Percentiles rank a stretch among this genome's conserved stretches.
Conservation (phyloP, 208 protist genomes). For the Acanthamoeba royreba region DNA sequence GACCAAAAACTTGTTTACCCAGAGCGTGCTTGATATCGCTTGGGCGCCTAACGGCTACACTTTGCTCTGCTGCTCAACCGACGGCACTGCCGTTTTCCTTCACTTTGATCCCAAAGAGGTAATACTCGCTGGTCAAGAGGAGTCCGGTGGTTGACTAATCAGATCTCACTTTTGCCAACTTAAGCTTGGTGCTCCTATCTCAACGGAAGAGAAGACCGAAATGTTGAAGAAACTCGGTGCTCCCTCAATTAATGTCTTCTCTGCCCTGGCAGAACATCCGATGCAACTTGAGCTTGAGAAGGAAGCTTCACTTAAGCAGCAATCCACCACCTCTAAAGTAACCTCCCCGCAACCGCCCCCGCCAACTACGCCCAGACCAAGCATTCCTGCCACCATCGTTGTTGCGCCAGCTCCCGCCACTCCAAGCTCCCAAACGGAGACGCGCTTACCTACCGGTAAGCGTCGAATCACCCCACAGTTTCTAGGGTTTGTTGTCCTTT, state of each 20-base stretch:
- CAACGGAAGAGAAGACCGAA: neutral
- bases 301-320: neutral
- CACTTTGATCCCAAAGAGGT: neutral
- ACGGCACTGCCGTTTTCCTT: slow-evolving; percentile 50
- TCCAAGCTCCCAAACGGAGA: neutral
- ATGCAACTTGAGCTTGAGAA: neutral
- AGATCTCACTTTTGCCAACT: too few relatives aligned
- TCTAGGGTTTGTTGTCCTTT: neutral
- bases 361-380: neutral
- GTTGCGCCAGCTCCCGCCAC: neutral
- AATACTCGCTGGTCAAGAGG: neutral
- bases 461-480: slow-evolving; percentile 24
- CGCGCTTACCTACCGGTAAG: neutral
- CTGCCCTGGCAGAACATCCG: neutral
- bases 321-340: neutral
- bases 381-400: neutral
- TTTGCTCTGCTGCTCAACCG: slow-evolving; percentile 49
- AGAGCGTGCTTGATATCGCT: slow-evolving; percentile 52
- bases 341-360: neutral
- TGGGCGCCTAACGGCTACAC: slow-evolving; percentile 52
- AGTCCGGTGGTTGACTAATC: too few relatives aligned
- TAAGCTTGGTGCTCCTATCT: neutral
- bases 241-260: neutral
- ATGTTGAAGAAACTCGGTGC: slow-evolving; percentile 7
- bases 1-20: slow-evolving; percentile 5